These are phyloP conservation scores for Kitagawia praeruptora DNA, from an alignment of 129 eudicot species.

Conservation along the genomic window DNA sequence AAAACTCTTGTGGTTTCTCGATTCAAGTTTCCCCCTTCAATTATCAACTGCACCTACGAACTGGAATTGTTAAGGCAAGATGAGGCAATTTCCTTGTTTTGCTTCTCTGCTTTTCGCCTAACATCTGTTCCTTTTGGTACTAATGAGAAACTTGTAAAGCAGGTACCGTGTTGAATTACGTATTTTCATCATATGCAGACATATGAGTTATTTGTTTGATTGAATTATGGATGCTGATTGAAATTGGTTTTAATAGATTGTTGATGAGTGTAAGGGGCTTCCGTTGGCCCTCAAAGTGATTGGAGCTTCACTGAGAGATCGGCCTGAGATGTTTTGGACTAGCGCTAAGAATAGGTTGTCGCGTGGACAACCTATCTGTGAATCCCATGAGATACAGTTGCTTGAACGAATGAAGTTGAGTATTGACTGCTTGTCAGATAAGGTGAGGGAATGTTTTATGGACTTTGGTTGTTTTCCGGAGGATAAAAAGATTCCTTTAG, in stretches of 20 bases:
- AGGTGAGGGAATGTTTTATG: slow-evolving; percentile 68
- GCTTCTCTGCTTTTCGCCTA: slow-evolving; percentile 64
- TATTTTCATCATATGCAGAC: neutral
- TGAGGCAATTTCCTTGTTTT: slow-evolving; percentile 72
- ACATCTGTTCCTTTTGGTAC: slow-evolving; percentile 40
- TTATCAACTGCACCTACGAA: slow-evolving; percentile 47
- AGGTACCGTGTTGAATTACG: slow-evolving; percentile 36
- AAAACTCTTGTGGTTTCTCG: slow-evolving; percentile 77
- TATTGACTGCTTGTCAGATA: slow-evolving; percentile 47
- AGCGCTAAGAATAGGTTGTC: slow-evolving; percentile 63
- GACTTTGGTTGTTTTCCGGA: slow-evolving; percentile 86
- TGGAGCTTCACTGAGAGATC: slow-evolving; percentile 81
- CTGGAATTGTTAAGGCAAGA: slow-evolving; percentile 54
- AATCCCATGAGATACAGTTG: slow-evolving; percentile 69
- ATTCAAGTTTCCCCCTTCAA: slow-evolving; percentile 48
- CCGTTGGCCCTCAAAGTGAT: slow-evolving; percentile 92
- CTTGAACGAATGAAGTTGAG: slow-evolving; percentile 77
- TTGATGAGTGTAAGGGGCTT: slow-evolving; percentile 76
- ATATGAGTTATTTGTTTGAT: neutral
- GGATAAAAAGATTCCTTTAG: slow-evolving; percentile 80
- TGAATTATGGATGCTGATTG: neutral
- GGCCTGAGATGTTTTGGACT: slow-evolving; percentile 66
- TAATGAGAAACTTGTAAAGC: slow-evolving; percentile 45
- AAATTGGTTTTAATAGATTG: slow-evolving; percentile 40
- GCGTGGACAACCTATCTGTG: slow-evolving; percentile 56